Percentiles rank a stretch among this genome's conserved stretches.
phyloP scores from a whole-genome alignment of 129 eudicot genomes.

The Cynara cardunculus region DNA sequence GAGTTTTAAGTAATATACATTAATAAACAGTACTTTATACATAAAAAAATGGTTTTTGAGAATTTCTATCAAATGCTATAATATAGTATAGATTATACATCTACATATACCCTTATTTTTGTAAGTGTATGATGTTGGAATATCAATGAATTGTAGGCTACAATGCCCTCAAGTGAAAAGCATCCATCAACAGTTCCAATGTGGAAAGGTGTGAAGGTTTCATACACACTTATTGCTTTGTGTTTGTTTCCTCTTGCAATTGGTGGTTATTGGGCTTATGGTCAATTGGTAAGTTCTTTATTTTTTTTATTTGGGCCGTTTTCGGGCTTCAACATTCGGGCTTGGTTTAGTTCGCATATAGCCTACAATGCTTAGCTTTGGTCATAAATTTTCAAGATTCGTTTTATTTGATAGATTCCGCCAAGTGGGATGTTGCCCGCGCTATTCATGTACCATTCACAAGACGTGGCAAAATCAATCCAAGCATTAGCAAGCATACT shows the following conservation, averaged over 20 bases:
- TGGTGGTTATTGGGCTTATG: slow-evolving; percentile 71
- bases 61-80: too few species aligned
- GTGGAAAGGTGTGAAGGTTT: slow-evolving; percentile 55
- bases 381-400: not conserved
- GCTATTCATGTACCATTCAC: slow-evolving; percentile 34
- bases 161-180: slow-evolving; percentile 62
- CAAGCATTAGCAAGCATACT: slow-evolving; percentile 35
- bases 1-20: too few species aligned
- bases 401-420: slow-evolving; percentile 36
- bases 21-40: too few species aligned
- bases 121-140: not conserved
- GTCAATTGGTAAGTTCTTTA: slow-evolving; percentile 31
- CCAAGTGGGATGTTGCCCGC: slow-evolving; percentile 48
- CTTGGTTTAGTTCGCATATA: not conserved
- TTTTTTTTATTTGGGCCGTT: not conserved
- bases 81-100: too few species aligned
- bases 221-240: slow-evolving; percentile 49
- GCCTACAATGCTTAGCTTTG: not conserved
- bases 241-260: slow-evolving; percentile 61
- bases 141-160: slow-evolving; percentile 29
- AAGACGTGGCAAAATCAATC: slow-evolving; percentile 30
- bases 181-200: slow-evolving; percentile 60
- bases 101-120: not conserved
- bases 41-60: too few species aligned
- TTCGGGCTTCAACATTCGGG: not conserved